A percentile compares a stretch with the other conserved stretches of the same genome.
These are phyloP conservation scores for Talaromyces sp. DNA, from an alignment of 2,329 filamentous ascomycete species.

Conservation along the genomic window DNA sequence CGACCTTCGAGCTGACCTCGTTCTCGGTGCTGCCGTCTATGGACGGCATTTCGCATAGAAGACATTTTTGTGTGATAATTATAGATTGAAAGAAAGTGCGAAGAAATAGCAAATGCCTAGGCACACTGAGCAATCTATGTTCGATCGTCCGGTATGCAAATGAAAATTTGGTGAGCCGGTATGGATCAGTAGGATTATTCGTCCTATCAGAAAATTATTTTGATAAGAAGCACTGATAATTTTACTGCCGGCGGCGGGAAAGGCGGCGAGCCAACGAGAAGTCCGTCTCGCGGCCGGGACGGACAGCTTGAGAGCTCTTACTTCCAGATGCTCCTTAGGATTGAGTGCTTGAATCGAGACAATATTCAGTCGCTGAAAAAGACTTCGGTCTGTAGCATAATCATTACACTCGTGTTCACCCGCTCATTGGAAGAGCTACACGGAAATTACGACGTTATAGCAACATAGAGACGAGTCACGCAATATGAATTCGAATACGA, in stretches of 20 bases:
- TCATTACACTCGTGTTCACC: neutral
- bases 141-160: neutral
- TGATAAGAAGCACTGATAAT: neutral
- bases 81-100: neutral
- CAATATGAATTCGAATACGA: slow-evolving; percentile 9
- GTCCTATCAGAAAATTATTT: slow-evolving; percentile 1
- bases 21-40: slow-evolving; percentile 83
- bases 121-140: neutral
- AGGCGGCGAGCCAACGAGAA: slow-evolving; percentile 5
- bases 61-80: slow-evolving; percentile 45
- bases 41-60: slow-evolving; percentile 60
- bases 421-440: neutral
- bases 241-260: slow-evolving; percentile 18
- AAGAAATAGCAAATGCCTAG: neutral
- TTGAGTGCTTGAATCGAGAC: neutral
- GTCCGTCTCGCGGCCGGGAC: neutral
- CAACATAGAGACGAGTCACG: slow-evolving; percentile 3
- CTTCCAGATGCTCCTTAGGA: neutral
- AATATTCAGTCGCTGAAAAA: neutral
- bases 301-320: neutral
- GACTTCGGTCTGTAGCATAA: neutral
- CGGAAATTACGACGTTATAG: neutral
- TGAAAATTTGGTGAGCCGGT: too few relatives aligned
- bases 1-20: slow-evolving; percentile 82
- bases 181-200: neutral